Evolutionary conservation across 345 rosid species (phyloP), one percentile per base, ranked within the genome.

Genomic region (Brassica nigra): DNA sequence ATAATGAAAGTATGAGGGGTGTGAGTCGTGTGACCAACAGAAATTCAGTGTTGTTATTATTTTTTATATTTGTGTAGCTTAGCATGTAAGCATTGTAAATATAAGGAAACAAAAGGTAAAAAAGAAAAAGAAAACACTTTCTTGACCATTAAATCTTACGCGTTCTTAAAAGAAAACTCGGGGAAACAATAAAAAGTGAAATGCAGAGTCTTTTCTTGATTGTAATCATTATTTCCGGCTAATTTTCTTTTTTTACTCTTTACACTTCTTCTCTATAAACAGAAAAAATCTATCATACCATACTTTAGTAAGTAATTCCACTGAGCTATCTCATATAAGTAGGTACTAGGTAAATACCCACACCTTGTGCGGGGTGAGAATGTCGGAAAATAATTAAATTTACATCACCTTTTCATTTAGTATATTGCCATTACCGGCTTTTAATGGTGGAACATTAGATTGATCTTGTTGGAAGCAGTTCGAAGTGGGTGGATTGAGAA

Each of bases 31-130:
- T 6, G 27, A 63, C 23, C 20, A 31, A 63, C 23, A 63, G 3
- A 64, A 64, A 64, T 33, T 29, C 66, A 34, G 11, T 63, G 39
- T 31, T 63, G 16, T 63, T 59, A n/a, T 59, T n/a, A n/a, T 5
- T 59, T 20, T 59, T 10, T 27, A 23, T 27, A 5, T 59, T 59
- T 9, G 62, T 27, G 64, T 27, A 59, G 64, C 64, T 59, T 79
- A 74, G 75, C 78, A 74, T 74, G 70, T 73, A 79, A 79, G 82
- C 70, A 61, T 74, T 61, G 65, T 67, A n/a, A 68, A 74, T 65
- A 42, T 57, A 62, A 59, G 74, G 33, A 67, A 67, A 34, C 69
- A 33, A 74, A 79, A 68, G 39, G 30, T 37, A 18, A 79, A 62
- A 68, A 15, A 15, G 52, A 18, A 79, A 62, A 68, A 15, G 23